Evolutionary conservation across 2,329 filamentous ascomycete species (phyloP).

Genomic region (Calonectria naviculata): DNA sequence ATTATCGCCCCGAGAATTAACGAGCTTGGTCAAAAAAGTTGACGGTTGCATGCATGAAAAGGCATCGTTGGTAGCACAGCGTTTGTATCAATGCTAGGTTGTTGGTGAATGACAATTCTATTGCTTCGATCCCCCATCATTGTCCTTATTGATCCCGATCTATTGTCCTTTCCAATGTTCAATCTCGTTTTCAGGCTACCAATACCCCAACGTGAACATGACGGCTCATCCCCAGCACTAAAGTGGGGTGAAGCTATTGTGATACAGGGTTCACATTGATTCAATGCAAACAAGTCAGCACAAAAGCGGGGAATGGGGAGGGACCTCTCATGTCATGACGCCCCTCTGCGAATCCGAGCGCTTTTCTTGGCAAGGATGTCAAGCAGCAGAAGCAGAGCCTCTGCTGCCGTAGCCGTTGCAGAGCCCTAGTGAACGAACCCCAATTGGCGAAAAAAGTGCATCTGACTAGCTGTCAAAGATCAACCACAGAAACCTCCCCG

Average conservation of each 20-base stretch:
- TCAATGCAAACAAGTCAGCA: background rate
- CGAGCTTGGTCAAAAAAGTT: background rate
- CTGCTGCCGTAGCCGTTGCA: background rate
- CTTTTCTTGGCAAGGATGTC: background rate
- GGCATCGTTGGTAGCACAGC: background rate
- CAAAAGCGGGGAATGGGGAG: background rate
- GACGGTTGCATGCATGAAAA: background rate
- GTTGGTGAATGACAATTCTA: background rate
- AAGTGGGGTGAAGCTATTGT: slow-evolving; percentile 9
- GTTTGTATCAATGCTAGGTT: background rate
- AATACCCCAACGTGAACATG: background rate
- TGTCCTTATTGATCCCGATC: background rate
- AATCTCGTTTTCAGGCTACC: background rate
- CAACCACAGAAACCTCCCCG: background rate
- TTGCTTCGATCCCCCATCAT: background rate
- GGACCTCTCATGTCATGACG: background rate
- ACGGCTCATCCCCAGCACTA: background rate
- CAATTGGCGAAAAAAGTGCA: background rate
- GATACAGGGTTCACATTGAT: background rate
- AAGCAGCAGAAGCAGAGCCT: background rate
- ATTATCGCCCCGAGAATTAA: background rate
- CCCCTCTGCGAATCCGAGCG: background rate
- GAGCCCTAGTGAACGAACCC: background rate
- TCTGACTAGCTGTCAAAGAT: background rate
- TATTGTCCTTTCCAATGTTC: background rate